phyloP scores from a whole-genome alignment of 2,329 filamentous ascomycete species.

The Dryadomyces quercivorus region DNA sequence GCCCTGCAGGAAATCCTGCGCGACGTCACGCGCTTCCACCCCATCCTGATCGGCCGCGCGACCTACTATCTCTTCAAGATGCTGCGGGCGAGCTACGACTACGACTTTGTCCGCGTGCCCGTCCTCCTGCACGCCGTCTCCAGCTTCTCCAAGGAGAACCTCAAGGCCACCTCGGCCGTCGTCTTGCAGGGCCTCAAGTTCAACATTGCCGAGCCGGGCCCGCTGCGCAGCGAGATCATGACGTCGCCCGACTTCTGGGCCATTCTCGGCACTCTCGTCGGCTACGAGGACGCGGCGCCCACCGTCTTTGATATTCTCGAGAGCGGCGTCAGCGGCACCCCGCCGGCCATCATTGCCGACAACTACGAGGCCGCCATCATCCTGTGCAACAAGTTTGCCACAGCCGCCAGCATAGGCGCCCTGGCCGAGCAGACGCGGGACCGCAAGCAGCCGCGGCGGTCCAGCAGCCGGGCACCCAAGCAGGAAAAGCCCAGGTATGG shows the following conservation, averaged over 20 bases:
- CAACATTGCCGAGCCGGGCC: slow-evolving; percentile 66
- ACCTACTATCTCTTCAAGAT: slow-evolving; percentile 79
- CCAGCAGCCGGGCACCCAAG: slow-evolving; percentile 29
- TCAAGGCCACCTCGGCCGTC: slow-evolving; percentile 64
- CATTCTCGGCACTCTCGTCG: slow-evolving; percentile 65
- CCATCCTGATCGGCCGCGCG: slow-evolving; percentile 70
- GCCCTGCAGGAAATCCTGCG: slow-evolving; percentile 71
- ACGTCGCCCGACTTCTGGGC: slow-evolving; percentile 97
- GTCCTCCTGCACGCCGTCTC: slow-evolving; percentile 87
- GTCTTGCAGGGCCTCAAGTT: slow-evolving; percentile 67
- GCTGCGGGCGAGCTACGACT: slow-evolving; percentile 77
- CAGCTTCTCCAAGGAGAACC: slow-evolving; percentile 64
- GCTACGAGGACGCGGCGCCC: slow-evolving; percentile 56
- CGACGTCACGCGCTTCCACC: slow-evolving; percentile 67
- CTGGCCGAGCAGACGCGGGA: slow-evolving; percentile 58
- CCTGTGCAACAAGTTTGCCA: slow-evolving; percentile 81
- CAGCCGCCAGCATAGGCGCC: slow-evolving; percentile 63
- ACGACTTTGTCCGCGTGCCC: slow-evolving; percentile 83
- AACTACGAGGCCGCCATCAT: slow-evolving; percentile 86
- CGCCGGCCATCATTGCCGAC: slow-evolving; percentile 78
- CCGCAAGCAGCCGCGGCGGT: slow-evolving; percentile 19
- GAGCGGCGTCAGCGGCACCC: slow-evolving; percentile 58
- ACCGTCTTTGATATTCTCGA: slow-evolving; percentile 83
- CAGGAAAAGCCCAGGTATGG: slow-evolving; percentile 42
- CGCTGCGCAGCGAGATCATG: slow-evolving; percentile 82